These are phyloP conservation scores for Fusarium sacchari DNA, from an alignment of 2,329 filamentous ascomycete species.

Conservation along the genomic window DNA sequence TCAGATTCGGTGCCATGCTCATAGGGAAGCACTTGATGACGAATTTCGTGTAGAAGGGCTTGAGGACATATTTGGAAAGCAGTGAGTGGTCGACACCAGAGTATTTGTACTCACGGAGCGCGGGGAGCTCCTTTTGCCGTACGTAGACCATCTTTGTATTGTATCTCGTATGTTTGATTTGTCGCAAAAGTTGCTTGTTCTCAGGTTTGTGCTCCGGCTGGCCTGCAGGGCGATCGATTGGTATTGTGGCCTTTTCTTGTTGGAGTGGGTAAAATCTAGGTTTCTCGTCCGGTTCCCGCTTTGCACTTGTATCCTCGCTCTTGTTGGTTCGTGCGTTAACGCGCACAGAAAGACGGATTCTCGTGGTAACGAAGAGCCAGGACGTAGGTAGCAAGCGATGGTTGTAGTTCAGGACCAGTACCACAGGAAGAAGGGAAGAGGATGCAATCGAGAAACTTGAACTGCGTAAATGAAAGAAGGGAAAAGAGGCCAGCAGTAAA, in stretches of 20 bases:
- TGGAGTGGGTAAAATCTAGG: constrained; percentile 23
- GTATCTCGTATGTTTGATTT: background rate
- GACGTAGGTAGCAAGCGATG: background rate
- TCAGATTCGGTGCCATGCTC: constrained; percentile 90
- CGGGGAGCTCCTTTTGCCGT: constrained; percentile 86
- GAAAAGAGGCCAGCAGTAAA: constrained; percentile 28
- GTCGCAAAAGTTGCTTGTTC: background rate
- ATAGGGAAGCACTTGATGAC: constrained; percentile 96
- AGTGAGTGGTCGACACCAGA: constrained; percentile 90
- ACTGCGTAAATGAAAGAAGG: constrained; percentile 23
- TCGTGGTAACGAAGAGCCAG: background rate
- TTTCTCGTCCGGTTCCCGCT: constrained; percentile 25
- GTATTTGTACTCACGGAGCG: constrained; percentile 96
- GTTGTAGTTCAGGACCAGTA: background rate
- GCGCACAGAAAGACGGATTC: background rate
- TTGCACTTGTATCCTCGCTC: constrained; percentile 13
- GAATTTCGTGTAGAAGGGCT: constrained; percentile 96
- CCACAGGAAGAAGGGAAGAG: background rate
- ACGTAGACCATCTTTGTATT: constrained; percentile 85
- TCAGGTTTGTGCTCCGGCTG: background rate
- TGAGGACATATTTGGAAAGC: constrained; percentile 90
- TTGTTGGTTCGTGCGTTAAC: background rate
- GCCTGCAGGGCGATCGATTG: constrained; percentile 7
- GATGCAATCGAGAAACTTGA: background rate
- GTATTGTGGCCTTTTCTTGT: constrained; percentile 31